phyloP scores from a whole-genome alignment of 2,329 filamentous ascomycete genomes.

The Chrysoporthe deuterocubensis region DNA sequence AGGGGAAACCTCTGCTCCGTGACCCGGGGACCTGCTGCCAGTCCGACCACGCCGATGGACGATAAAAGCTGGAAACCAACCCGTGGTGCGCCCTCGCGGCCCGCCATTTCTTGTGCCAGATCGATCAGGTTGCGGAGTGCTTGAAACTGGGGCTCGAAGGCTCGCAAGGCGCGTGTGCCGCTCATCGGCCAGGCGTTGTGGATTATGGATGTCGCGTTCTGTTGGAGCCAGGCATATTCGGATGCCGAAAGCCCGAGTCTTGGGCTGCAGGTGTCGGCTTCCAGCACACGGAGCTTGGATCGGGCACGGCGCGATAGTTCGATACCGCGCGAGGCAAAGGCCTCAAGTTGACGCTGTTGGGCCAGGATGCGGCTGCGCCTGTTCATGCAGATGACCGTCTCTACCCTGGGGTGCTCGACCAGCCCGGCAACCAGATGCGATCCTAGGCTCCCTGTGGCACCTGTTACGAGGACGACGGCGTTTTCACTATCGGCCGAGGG shows the following conservation, averaged over 20 bases:
- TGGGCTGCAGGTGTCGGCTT: slow-evolving; percentile 45
- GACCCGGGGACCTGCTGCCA: slow-evolving; percentile 37
- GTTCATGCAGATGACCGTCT: slow-evolving; percentile 50
- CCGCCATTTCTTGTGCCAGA: slow-evolving; percentile 39
- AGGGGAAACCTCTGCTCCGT: slow-evolving; percentile 47
- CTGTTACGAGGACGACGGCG: slow-evolving; percentile 42
- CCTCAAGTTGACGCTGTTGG: slow-evolving; percentile 39
- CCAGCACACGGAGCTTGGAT: slow-evolving; percentile 45
- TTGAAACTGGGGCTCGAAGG: slow-evolving; percentile 49
- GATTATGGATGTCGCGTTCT: slow-evolving; percentile 50
- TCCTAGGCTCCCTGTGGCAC: slow-evolving; percentile 45
- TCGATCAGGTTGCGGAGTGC: slow-evolving; percentile 52
- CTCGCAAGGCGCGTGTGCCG: slow-evolving; percentile 41
- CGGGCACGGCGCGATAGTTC: slow-evolving; percentile 2
- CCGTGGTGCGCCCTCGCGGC: neutral
- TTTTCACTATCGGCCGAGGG: neutral
- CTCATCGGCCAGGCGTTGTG: slow-evolving; percentile 59
- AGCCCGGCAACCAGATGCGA: slow-evolving; percentile 40
- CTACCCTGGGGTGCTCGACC: slow-evolving; percentile 36
- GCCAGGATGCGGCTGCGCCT: slow-evolving; percentile 36
- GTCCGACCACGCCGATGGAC: slow-evolving; percentile 44
- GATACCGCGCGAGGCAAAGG: slow-evolving; percentile 30
- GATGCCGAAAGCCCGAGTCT: slow-evolving; percentile 45
- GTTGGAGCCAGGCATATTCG: slow-evolving; percentile 44
- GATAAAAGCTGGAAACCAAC: slow-evolving; percentile 48